Conservation (phyloP, 768 basidiomycete genomes). For the Tylopilus cervinicoccineus region DNA sequence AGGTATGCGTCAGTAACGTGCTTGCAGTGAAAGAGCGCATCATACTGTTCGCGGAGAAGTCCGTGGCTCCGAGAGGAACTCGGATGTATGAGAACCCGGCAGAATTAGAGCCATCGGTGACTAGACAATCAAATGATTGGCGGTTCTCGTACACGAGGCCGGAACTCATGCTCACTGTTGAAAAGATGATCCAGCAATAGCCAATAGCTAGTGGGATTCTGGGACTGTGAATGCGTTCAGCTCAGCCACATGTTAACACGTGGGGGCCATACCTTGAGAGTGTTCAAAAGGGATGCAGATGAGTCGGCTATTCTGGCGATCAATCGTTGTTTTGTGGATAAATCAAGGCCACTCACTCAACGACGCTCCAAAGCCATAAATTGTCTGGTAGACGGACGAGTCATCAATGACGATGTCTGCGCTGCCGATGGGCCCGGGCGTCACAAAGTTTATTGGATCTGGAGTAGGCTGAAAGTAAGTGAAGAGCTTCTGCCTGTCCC, state of each 20-base stretch:
- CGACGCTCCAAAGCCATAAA: slow-evolving; percentile 64
- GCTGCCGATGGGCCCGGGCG: slow-evolving; percentile 49
- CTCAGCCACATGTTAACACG: slow-evolving; percentile 1
- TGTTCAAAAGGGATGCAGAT: slow-evolving; percentile 55
- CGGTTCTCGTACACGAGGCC: neutral
- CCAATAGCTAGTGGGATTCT: slow-evolving; percentile 56
- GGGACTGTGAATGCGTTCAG: slow-evolving; percentile 32
- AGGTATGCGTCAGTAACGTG: slow-evolving; percentile 2
- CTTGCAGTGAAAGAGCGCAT: neutral
- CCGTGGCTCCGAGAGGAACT: slow-evolving; percentile 67
- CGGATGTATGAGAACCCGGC: slow-evolving; percentile 71
- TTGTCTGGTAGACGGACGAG: slow-evolving; percentile 49
- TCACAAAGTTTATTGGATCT: slow-evolving; percentile 29
- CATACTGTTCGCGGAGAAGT: slow-evolving; percentile 60
- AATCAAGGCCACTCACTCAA: slow-evolving; percentile 43
- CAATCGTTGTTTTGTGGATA: neutral
- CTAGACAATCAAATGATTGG: slow-evolving; percentile 21
- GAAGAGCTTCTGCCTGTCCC: slow-evolving; percentile 29
- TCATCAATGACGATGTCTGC: slow-evolving; percentile 66
- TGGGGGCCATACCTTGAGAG: slow-evolving; percentile 51
- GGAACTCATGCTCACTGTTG: slow-evolving; percentile 25
- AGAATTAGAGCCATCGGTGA: slow-evolving; percentile 54
- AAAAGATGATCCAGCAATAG: slow-evolving; percentile 57
- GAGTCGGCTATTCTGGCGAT: slow-evolving; percentile 54
- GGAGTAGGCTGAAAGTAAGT: slow-evolving; percentile 30